phyloP scores from a whole-genome alignment of 1,139 yeast species.

The Scheffersomyces insectosa region DNA sequence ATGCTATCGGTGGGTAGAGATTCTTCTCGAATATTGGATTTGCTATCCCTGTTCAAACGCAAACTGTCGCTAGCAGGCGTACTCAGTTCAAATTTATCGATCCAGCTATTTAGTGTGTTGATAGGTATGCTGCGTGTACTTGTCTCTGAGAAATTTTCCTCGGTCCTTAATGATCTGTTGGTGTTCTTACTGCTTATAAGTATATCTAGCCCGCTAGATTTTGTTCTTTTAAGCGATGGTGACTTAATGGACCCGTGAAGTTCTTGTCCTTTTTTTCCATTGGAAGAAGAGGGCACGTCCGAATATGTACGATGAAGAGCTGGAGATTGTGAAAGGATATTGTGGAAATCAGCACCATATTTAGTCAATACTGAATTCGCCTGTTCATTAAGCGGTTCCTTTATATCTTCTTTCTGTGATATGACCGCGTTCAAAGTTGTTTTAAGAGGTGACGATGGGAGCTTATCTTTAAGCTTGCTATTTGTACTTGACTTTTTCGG shows the following conservation, averaged over 20 bases:
- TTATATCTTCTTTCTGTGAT: conserved; percentile 3
- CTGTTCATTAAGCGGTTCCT: conserved; percentile 28
- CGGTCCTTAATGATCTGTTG: no score
- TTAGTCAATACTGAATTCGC: conserved; percentile 39
- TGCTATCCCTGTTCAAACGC: no score
- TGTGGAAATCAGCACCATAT: conserved; percentile 35
- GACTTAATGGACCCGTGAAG: conserved; percentile 10
- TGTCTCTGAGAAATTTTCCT: conserved; percentile 1
- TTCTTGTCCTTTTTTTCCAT: conserved; percentile 9
- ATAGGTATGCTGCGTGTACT: conserved; percentile 2
- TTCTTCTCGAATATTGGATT: neutral
- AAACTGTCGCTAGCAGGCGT: neutral
- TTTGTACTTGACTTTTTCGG: conserved; percentile 18
- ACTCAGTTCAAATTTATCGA: conserved; percentile 30
- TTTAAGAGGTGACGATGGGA: conserved; percentile 41
- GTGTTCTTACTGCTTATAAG: no score
- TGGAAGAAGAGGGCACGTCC: conserved; percentile 19
- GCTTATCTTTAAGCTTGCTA: conserved; percentile 7
- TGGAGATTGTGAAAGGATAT: conserved; percentile 27
- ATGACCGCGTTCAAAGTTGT: neutral
- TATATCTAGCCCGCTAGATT: conserved; percentile 27
- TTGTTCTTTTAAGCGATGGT: conserved; percentile 29
- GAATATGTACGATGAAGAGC: conserved; percentile 26
- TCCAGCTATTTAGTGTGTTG: conserved; percentile 30
- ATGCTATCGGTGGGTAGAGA: conserved; percentile 1